Evolutionary conservation across 805 yeast genomes (phyloP).

Genomic region (Kuraishia piskuri): DNA sequence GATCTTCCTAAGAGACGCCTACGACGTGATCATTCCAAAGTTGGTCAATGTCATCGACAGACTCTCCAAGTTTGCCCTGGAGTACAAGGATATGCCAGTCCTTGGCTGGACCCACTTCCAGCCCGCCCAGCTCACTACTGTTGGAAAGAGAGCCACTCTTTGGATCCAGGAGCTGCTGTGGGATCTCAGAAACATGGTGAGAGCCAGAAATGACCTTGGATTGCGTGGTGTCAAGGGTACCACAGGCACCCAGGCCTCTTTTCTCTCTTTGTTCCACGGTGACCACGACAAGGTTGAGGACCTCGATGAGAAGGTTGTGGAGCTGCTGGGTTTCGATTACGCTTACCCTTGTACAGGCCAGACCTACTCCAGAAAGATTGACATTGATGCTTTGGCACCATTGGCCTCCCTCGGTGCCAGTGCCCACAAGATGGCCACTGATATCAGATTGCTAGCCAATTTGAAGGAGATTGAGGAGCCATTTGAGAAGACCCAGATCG

Average conservation of each 20-base stretch:
- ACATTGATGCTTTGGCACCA: conserved; percentile 88
- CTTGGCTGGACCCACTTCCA: conserved; percentile 99
- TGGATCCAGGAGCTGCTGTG: conserved; percentile 97
- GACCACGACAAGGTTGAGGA: conserved; percentile 94
- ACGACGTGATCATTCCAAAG: conserved; percentile 88
- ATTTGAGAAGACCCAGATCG: conserved; percentile 96
- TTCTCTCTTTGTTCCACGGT: conserved; percentile 91
- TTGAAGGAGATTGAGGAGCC: conserved; percentile 98
- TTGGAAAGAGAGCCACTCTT: conserved; percentile 94
- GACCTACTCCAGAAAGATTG: conserved; percentile 98
- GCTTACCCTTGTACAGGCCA: conserved; percentile 98
- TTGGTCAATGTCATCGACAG: conserved; percentile 93
- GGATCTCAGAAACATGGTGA: conserved; percentile 92
- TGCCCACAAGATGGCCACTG: conserved; percentile 97
- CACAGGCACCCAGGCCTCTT: conserved; percentile 97
- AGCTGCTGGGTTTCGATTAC: conserved; percentile 85
- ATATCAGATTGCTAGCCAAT: conserved; percentile 89
- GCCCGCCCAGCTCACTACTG: conserved; percentile 98
- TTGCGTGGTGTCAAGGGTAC: conserved; percentile 98
- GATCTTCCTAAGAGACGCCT: conserved; percentile 92
- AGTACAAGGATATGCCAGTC: conserved; percentile 92
- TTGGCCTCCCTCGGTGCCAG: conserved; percentile 92
- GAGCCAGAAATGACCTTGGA: conserved; percentile 96
- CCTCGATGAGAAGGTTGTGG: conserved; percentile 85
- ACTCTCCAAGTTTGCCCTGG: conserved; percentile 77